These are phyloP conservation scores for Galerina sulciceps DNA, from an alignment of 768 basidiomycete species.

Conservation along the genomic window DNA sequence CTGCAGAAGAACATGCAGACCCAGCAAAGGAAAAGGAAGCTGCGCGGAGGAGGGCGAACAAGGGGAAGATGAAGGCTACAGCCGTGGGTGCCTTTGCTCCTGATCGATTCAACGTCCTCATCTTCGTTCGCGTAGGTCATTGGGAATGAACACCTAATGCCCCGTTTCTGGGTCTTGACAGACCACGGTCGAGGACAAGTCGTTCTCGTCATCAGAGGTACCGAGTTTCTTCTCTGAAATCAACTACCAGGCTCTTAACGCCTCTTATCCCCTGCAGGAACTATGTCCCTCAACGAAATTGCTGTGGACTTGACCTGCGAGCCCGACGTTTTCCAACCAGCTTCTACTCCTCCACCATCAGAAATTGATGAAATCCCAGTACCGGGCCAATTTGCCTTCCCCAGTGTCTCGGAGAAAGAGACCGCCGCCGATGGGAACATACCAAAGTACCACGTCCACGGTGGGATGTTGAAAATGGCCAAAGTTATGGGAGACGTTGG, in stretches of 20 bases:
- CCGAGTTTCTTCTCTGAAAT: slow-evolving; percentile 8
- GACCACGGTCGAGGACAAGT: slow-evolving; percentile 77
- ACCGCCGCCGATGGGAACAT: slow-evolving; percentile 24
- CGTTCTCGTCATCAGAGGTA: slow-evolving; percentile 75
- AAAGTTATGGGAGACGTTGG: slow-evolving; percentile 77
- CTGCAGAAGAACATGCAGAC: slow-evolving; percentile 33
- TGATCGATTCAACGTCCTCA: not conserved
- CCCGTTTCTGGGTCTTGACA: slow-evolving; percentile 85
- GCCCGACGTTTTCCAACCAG: slow-evolving; percentile 66
- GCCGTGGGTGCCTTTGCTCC: slow-evolving; percentile 38
- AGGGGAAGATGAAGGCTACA: slow-evolving; percentile 53
- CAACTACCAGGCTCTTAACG: not conserved
- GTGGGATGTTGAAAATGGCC: slow-evolving; percentile 82
- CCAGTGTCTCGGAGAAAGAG: slow-evolving; percentile 27
- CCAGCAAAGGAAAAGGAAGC: slow-evolving; percentile 9
- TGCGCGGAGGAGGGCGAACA: slow-evolving; percentile 32
- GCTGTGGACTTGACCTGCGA: slow-evolving; percentile 88
- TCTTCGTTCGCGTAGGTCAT: slow-evolving; percentile 41
- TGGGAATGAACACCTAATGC: slow-evolving; percentile 73
- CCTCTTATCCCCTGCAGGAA: slow-evolving; percentile 45
- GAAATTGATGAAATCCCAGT: slow-evolving; percentile 35
- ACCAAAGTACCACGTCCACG: slow-evolving; percentile 66
- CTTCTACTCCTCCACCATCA: slow-evolving; percentile 35
- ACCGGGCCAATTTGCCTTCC: slow-evolving; percentile 43
- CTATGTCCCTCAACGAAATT: slow-evolving; percentile 87